Base-by-base conservation (phyloP, 2,329 filamentous ascomycete species). In the Pyrenophora seminiperda region DNA sequence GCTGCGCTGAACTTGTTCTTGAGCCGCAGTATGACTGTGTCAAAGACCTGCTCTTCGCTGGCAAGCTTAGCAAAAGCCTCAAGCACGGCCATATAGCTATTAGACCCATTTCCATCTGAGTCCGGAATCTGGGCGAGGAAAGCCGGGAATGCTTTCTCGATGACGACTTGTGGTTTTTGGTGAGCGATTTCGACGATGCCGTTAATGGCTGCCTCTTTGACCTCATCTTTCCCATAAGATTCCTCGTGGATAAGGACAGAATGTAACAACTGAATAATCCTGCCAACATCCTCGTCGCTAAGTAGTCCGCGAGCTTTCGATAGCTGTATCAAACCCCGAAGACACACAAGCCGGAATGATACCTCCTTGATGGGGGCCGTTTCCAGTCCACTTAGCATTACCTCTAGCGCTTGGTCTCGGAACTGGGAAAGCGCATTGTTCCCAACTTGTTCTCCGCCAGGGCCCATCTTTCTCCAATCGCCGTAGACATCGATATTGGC, bases 71-170 rank as follows among this genome's bases (percentile, higher is more conserved):
- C 84, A 50, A 89, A 80, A 0, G 79, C 83, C 61, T 87, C 85
- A 18, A 89, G 72, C 0, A 83, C 81, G 4, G 78, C 72, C n/a
- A 80, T 62, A 60, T 86, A 86, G 5, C 70, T 67, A 5, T 62
- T 63, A 7, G 75, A 70, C 3, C 73, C 72, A 14, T 79, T 76
- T n/a, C 74, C 70, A 48, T 81, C 80, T 2, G 73, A 74, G 52
- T 85, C 84, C 1, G 85, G 86, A 3, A 89, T 71, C 31, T 82
- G 80, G 3, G 84, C 83, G 69, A 88, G 79, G 63, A 88, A 86
- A 4, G 82, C 82, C 19, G 85, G 85, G 60, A 88, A 83, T 0
- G 84, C 83, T 48, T 84, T 84, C 38, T 86, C 80, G 61, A 86
- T 81, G 20, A 88, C 82, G 9, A 85, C 71, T 38, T 80, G 78